Evolutionary conservation across 768 basidiomycete species (phyloP), one percentile per base, ranked within the genome.

Genomic region (Lactarius indigo): DNA sequence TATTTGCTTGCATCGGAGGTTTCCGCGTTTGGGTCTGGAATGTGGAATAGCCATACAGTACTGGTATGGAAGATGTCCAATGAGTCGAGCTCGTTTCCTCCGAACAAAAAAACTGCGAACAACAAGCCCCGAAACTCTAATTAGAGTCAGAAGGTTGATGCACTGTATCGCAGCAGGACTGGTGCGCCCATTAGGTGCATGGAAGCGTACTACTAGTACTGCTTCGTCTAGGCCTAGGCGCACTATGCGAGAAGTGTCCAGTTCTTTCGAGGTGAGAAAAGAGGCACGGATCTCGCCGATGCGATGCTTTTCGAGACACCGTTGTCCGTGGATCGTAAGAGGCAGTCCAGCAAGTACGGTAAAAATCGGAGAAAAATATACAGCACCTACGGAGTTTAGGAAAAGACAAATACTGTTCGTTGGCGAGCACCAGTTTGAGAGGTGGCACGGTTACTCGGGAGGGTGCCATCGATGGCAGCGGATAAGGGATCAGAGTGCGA

Each of bases 151-250:
- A 44, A 59, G 13, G 18, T 63, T 65, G 28, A 54, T 76, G 77
- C 76, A 23, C 78, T 81, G 65, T 78, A 82, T 5, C 81, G 76
- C 33, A 81, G 57, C 35, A 81, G 73, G 12, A 77, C 73, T 20
- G 70, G 64, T 10, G 69, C 69, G 5, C 66, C 59, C 0, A 52
- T n/a, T 9, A 71, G 31, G 28, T 72, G 63, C 15, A 73, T 65
- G 30, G 77, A 64, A 7, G 74, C 72, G 59, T n/a, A 81, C 74
- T n/a, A 0, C 35, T 35, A 8, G 81, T 82, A 2, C 82, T 81
- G 7, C 79, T 79, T 20, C 80, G 75, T 1, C 75, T 74, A 2
- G 78, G 78, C 5, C 69, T 77, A 1, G 81, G 81, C 0, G 82
- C 0, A 78, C 80, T 20, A 65, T n/a, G 78, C 69, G 8, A n/a